Conservation (phyloP, 1,284 basidiomycete species). For the Ustilago tritici region DNA sequence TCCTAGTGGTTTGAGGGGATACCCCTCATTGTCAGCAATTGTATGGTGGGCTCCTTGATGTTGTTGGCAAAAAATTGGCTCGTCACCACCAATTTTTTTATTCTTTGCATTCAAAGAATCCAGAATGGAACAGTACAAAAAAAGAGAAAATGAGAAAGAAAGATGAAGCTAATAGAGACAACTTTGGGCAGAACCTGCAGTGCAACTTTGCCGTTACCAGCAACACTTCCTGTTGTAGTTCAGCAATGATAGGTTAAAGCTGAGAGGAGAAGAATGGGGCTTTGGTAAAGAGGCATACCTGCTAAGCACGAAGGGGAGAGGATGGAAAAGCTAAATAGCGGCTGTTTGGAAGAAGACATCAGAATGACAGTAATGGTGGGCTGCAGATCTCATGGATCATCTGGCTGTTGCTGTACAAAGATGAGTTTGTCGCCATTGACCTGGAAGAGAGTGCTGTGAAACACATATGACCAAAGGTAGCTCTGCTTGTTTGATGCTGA, state of each 20-base stretch:
- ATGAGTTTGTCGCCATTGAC: constrained; percentile 6
- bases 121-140: neutral
- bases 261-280: constrained; percentile 11
- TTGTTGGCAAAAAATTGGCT: no score
- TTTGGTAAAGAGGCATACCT: neutral
- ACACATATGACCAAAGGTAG: constrained; percentile 2
- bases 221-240: no score
- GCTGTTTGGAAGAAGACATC: neutral
- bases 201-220: neutral
- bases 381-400: neutral
- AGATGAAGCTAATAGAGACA: constrained; percentile 2
- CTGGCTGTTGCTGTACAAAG: constrained; percentile 3
- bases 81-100: no score
- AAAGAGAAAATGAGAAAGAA: neutral
- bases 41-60: no score
- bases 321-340: neutral
- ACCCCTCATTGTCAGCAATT: no score
- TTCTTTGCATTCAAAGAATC: constrained; percentile 10
- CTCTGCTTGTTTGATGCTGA: constrained; percentile 1
- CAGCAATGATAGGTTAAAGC: constrained; percentile 6
- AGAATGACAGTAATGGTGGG: neutral
- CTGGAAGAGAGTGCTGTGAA: constrained; percentile 6
- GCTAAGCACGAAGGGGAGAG: neutral
- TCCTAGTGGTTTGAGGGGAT: no score
- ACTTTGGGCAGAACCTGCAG: constrained; percentile 1